phyloP scores from a whole-genome alignment of 176 grass and related monocot species.

The Otatea glauca region DNA sequence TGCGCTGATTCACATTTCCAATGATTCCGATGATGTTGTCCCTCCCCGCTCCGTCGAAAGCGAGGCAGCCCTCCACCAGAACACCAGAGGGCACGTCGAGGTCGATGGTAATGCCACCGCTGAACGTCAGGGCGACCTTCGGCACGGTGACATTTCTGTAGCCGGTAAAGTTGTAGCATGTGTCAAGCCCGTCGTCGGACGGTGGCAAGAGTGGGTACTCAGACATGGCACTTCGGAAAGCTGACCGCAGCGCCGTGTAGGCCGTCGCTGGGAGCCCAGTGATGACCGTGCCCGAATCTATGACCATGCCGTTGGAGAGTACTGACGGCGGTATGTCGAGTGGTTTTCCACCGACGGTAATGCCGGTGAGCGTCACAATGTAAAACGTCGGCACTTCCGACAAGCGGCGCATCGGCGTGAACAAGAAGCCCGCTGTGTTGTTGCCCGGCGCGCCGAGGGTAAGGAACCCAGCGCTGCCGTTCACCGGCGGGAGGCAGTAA shows the following conservation, averaged over 20 bases:
- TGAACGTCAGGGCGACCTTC: constrained; percentile 43
- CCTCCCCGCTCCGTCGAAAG: constrained; percentile 22
- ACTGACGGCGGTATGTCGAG: constrained; percentile 34
- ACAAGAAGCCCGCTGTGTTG: constrained; percentile 21
- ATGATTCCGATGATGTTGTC: constrained; percentile 38
- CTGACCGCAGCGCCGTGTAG: constrained; percentile 50
- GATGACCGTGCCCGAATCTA: constrained; percentile 69
- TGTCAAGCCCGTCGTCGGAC: background rate
- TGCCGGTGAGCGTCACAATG: constrained; percentile 46
- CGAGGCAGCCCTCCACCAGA: constrained; percentile 59
- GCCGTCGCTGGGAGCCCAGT: constrained; percentile 47
- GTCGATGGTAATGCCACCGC: constrained; percentile 41
- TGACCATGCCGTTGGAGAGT: constrained; percentile 51
- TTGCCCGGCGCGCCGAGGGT: constrained; percentile 37
- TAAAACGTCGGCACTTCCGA: constrained; percentile 39
- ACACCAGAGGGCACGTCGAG: constrained; percentile 50
- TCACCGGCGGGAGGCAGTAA: constrained; percentile 62
- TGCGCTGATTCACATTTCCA: constrained; percentile 77
- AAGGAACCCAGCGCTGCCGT: constrained; percentile 50
- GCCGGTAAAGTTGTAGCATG: too few species aligned
- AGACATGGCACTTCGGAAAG: constrained; percentile 54
- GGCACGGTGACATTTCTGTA: constrained; percentile 48
- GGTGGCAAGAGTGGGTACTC: constrained; percentile 30
- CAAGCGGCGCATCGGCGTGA: constrained; percentile 48
- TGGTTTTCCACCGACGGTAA: constrained; percentile 56